Base-by-base conservation (phyloP, 2,329 filamentous ascomycete genomes). In the Arthrobotrys megalospora region DNA sequence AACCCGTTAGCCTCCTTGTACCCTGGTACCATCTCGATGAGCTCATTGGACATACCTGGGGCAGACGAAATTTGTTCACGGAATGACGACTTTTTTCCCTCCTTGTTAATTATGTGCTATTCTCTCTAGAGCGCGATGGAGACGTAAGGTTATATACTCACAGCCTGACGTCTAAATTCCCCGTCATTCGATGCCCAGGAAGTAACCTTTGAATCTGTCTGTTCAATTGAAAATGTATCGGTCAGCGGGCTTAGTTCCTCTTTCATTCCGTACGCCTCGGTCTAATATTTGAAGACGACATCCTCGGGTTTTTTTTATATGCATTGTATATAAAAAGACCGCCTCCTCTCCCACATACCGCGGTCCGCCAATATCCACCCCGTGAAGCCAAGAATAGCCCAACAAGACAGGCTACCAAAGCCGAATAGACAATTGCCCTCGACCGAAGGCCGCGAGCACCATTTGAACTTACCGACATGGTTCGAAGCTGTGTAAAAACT, bases 401-500 rank as follows among this genome's bases (percentile, higher is more conserved):
- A 28, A 77, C 3, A 3, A 77, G n/a, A 36, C 65, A 60, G 11
- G 65, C 72, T 32, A 62, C 28, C 14, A 71, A 52, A 36, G 60
- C 66, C 7, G 73, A 58, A 43, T 62, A 77, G 1, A 71, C 21
- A 14, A 71, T 36, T 2, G 48, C 66, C 14, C 66, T 21, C 11
- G 60, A 71, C 19, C 60, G 43, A 34, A 67, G 66, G 14, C 38
- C 10, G 12, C 47, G 36, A n/a, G 3, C 28, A 34, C 32, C 21
- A 6, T 60, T 48, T 21, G 58, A 43, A 78, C 75, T 78, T 78
- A 78, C 75, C 75, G 75, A 66, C 75, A 78, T 78, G 12, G 24
- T 72, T 68, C 62, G 58, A 60, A 36, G 34, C 43, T 60, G 45
- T 14, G 47, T 21, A 53, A 14, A 28, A 11, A 7, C 36, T 19